Base-by-base conservation (phyloP, 1,284 basidiomycete genomes). In the Ustilago bromivora region DNA sequence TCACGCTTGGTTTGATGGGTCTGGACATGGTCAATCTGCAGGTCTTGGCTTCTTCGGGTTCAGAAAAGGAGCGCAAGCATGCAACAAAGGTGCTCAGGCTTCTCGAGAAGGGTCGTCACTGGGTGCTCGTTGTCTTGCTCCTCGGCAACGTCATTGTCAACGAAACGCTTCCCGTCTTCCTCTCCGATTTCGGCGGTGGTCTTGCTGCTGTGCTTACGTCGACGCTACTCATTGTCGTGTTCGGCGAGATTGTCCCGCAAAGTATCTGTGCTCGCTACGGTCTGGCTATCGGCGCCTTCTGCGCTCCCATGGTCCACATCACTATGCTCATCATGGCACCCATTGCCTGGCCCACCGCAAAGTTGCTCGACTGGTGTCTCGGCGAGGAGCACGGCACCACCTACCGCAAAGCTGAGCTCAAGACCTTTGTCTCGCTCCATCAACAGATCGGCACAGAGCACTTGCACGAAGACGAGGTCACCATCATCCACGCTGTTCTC, bases 1-100 rank as follows among this genome's bases (percentile, higher is more conserved):
- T 97, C 60, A 97, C 95, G 0, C 90, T 98, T 23, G 95, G 94
- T 6, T 89, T 97, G 36, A 97, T 97, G 95, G 95, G 96, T 2
- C 90, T 97, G 19, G 96, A 98, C 82, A 93, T 95, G 80, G 90
- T 98, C 51, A 95, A 97, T 83, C 89, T 98, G 19, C 92, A 94
- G 34, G 95, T 97, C 0, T 89, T 96, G 31, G 89, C 93, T 0
- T 89, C 91, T 0, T 93, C 93, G 1, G 95, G 94, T 0, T 92
- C 92, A 23, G 90, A 95, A 81, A 79, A 82, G 38, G 88, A 89
- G 78, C 82, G 84, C 67, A 79, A 71, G 53, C 85, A 88, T 64
- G 88, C 88, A 0, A 80, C 86, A 12, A 88, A 85, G 65, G 88
- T 89, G 4, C 80, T 88, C 36, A 88, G 87, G n/a, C 88, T 98